These are phyloP conservation scores for Crocinoboletus sp. DNA, from an alignment of 1,284 basidiomycete genomes.

Conservation along the genomic window DNA sequence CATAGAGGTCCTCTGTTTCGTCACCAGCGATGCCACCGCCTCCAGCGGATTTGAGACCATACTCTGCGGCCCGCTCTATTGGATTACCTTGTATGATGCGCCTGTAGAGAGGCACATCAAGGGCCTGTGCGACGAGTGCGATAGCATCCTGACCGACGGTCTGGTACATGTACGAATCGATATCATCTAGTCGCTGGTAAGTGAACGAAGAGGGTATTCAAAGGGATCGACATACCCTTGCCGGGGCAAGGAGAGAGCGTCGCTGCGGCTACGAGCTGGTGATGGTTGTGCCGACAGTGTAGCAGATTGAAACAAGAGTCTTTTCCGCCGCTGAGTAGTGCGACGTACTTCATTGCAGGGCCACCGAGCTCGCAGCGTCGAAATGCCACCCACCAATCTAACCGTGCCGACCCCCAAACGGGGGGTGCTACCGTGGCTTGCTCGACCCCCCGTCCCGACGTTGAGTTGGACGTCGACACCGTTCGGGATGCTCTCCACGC, in stretches of 20 bases:
- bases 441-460: too few species aligned
- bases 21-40: conserved; percentile 65
- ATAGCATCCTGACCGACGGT: conserved; percentile 97
- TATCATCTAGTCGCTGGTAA: conserved; percentile 70
- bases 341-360: conserved; percentile 84
- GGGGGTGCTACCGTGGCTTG: conserved; percentile 11
- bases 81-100: conserved; percentile 79
- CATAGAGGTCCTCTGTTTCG: conserved; percentile 94
- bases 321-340: conserved; percentile 95
- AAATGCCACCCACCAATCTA: too few species aligned
- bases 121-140: conserved; percentile 79
- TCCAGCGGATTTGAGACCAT: conserved; percentile 61
- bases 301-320: conserved; percentile 97
- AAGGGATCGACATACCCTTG: conserved; percentile 56
- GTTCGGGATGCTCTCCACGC: conserved; percentile 25
- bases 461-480: conserved; percentile 3
- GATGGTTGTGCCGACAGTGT: conserved; percentile 85
- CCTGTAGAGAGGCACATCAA: conserved; percentile 86
- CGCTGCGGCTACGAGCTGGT: conserved; percentile 86
- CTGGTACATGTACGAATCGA: conserved; percentile 99
- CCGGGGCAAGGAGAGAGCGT: conserved; percentile 82
- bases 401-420: conserved; percentile 22
- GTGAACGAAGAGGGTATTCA: conserved; percentile 12
- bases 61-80: conserved; percentile 80
- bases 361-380: too few species aligned